Conservation (phyloP, 2,329 filamentous ascomycete genomes). For the Magnaporthiopsis poae region DNA sequence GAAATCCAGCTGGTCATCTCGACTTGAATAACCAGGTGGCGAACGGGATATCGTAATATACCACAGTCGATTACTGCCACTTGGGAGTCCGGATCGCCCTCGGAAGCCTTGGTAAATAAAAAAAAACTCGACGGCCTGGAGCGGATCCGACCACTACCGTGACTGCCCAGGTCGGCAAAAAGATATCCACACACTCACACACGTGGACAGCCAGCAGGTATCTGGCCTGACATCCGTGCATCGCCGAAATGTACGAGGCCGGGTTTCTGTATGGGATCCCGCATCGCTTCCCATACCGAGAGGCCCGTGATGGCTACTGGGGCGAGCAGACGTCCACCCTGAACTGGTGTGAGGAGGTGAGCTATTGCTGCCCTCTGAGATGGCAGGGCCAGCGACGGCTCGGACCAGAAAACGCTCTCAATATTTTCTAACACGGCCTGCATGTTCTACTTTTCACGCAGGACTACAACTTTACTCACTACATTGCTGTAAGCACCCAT, state of each 20-base stretch:
- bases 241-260: background rate
- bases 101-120: too few species aligned
- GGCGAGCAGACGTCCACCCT: conserved; percentile 27
- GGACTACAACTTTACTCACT: conserved; percentile 28
- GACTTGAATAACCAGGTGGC: too few species aligned
- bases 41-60: too few species aligned
- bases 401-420: background rate
- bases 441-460: conserved; percentile 7
- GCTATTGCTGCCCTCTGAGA: background rate
- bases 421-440: conserved; percentile 4
- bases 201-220: background rate
- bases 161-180: background rate
- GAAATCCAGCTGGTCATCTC: too few species aligned
- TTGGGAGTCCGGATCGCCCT: too few species aligned
- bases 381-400: background rate
- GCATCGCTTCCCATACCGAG: conserved; percentile 22
- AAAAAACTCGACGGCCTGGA: too few species aligned
- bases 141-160: too few species aligned
- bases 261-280: conserved; percentile 13
- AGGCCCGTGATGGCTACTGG: conserved; percentile 27
- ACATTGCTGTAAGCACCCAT: conserved; percentile 19
- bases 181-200: background rate
- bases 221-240: background rate
- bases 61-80: too few species aligned
- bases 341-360: conserved; percentile 31